Evolutionary conservation across 495 filamentous ascomycete species (phyloP), one percentile per base, ranked within the genome.

Genomic region (Bacidia gigantensis): DNA sequence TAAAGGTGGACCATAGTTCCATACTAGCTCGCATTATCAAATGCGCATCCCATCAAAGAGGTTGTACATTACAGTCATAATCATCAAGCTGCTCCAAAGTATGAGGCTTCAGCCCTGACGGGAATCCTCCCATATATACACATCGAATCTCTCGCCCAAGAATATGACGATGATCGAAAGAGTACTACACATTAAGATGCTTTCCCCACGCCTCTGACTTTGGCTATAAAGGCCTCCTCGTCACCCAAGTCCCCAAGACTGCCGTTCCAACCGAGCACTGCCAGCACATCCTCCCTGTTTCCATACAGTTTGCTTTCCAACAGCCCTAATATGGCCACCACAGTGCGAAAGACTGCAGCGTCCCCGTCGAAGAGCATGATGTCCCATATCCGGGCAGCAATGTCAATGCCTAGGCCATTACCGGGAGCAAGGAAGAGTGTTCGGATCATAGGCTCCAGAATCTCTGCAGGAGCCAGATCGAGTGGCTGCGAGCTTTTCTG

Each of bases 291-390:
- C 29, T 73, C 68, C 18, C 56, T 63, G 52, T 69, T 71, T 2
- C 80, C 77, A 51, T 82, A 81, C 2, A 86, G 63, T 56, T 74
- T 79, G 0, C 73, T 60, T 59, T 88, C 83, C 23, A 87, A 63
- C 45, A 68, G 66, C 11, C 76, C 68, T 3, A 94, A 65, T 26
- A 87, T 62, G 2, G 82, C 92, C 3, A 96, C 80, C 0, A 78
- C 84, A 0, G 86, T 80, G 2, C 90, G 76, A 21, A 96, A 79
- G 11, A 95, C 71, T 12, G 88, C 73, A 9, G 78, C 73, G 58
- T 97, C 92, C 2, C 89, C 89, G 63, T 98, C 92, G 53, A 97
- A 95, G 1, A 90, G 82, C 70, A 87, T 92, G 23, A 94, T 84
- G 61, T 98, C 92, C 88, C 87, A 96, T 2, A 97, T 70, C 11